Base-by-base conservation (phyloP, 139 green algal species). In the Spirogloea muscicola region DNA sequence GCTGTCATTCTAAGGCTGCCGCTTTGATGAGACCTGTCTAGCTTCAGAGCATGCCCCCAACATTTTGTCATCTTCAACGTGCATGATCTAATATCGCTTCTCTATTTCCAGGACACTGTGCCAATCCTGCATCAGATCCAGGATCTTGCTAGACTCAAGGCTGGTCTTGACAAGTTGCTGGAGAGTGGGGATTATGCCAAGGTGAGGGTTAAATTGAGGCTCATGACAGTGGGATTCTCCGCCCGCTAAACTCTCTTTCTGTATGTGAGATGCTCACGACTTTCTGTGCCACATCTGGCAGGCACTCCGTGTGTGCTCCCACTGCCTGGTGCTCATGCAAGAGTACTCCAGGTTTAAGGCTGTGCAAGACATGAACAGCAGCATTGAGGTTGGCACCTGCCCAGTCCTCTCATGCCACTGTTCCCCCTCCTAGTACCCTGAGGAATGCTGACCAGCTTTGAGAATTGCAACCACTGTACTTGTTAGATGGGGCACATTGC, bases 91-190 rank as follows among this genome's bases (percentile, higher is more conserved):
- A 55, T 55, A 31, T 55, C 21, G 46, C 21, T 21, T 55, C 21
- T 55, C 21, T 55, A 21, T 21, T 55, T 21, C 46, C 69, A 77
- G 69, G 68, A 79, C 25, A 79, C 77, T 61, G 36, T 79, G 46
- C 71, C 71, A 38, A 55, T 80, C 2, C 71, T 79, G 42, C 29
- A 69, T 61, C 71, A 63, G 13, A 80, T 79, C 62, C 71, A 79
- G 40, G 21, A 27, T 33, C 39, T 79, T 27, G 46, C 44, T 18
- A 63, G 77, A 1, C 66, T 70, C 21, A 68, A 79, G 71, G 40
- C 21, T 2, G 34, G 39, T 18, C 36, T 79, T 42, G 63, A 79
- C 1, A 43, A 34, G 0, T 64, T 33, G 31, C 29, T 79, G 2
- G 61, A 79, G 31, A 43, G 77, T 16, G 71, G 71, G 18, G 63